Percentiles rank a stretch among this genome's conserved stretches.
Conservation (phyloP, 139 green algal genomes). For the Chlorella ohadii region DNA sequence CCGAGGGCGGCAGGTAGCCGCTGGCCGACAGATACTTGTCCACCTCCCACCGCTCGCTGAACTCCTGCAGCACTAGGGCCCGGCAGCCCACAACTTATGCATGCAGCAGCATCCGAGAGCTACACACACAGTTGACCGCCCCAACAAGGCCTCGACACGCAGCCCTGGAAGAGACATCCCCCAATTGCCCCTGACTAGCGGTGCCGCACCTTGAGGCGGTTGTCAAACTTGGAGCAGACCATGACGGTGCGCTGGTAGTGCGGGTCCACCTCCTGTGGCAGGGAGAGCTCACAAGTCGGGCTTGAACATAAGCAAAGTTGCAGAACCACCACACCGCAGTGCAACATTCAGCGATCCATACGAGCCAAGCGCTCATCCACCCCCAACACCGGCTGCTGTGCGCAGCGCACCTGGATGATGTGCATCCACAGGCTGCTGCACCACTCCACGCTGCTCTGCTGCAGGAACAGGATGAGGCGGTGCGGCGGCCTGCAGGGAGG, state of each 20-base stretch:
- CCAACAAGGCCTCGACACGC: too few species aligned
- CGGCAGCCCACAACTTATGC: too few species aligned
- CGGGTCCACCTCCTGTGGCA: constrained; percentile 87
- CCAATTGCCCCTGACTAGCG: too few species aligned
- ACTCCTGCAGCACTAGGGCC: constrained; percentile 62
- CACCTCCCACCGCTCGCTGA: constrained; percentile 92
- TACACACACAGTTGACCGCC: too few species aligned
- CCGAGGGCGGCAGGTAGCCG: constrained; percentile 86
- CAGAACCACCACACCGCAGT: too few species aligned
- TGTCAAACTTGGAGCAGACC: constrained; percentile 97
- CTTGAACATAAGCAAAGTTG: too few species aligned
- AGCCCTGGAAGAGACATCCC: too few species aligned
- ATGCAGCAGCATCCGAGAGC: neutral
- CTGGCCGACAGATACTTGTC: constrained; percentile 89
- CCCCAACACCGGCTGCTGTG: too few species aligned
- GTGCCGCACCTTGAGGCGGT: constrained; percentile 85
- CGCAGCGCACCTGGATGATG: constrained; percentile 66
- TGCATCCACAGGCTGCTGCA: constrained; percentile 91
- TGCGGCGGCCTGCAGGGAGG: constrained; percentile 59
- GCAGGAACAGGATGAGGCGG: constrained; percentile 95
- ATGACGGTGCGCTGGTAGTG: constrained; percentile 89
- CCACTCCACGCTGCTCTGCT: constrained; percentile 96
- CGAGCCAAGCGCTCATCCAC: too few species aligned
- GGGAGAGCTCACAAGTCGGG: too few species aligned
- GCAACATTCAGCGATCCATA: too few species aligned